Evolutionary conservation across 1,284 basidiomycete genomes (phyloP).

Genomic region (Vanrija sp.): DNA sequence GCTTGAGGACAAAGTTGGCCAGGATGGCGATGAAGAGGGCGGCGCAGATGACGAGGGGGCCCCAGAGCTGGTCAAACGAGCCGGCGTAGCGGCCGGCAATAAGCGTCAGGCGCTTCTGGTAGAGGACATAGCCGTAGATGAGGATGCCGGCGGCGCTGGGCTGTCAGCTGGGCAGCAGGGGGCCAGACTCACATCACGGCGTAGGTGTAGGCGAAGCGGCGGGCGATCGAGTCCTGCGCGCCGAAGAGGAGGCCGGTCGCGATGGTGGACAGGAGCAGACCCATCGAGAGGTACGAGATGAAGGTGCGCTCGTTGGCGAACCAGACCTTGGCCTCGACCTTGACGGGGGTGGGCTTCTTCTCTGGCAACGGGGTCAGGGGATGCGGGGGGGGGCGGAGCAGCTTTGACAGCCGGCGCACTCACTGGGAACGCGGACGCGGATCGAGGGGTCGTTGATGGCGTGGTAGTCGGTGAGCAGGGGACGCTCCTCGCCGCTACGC

Average conservation of each 20-base stretch:
- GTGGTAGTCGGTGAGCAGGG: constrained; percentile 42
- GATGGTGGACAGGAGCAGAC: constrained; percentile 79
- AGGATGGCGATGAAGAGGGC: constrained; percentile 79
- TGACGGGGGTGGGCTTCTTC: constrained; percentile 83
- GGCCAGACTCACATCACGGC: constrained; percentile 59
- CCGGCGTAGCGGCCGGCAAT: constrained; percentile 88
- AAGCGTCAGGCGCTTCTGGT: constrained; percentile 84
- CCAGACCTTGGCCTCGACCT: constrained; percentile 97
- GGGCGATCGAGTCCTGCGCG: constrained; percentile 62
- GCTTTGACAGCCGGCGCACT: constrained; percentile 4
- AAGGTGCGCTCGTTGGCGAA: constrained; percentile 98
- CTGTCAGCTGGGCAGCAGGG: neutral
- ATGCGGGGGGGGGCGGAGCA: neutral
- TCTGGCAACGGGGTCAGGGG: constrained; percentile 43
- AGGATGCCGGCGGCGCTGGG: constrained; percentile 43
- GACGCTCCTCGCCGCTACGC: constrained; percentile 19
- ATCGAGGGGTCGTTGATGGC: constrained; percentile 43
- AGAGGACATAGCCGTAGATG: constrained; percentile 79
- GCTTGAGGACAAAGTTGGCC: constrained; percentile 76
- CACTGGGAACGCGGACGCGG: constrained; percentile 40
- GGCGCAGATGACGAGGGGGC: constrained; percentile 73
- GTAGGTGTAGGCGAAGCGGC: constrained; percentile 78
- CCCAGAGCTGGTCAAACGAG: constrained; percentile 75
- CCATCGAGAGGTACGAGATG: constrained; percentile 85
- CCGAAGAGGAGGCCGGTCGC: constrained; percentile 64